Conservation (phyloP, 208 protist species). For the Crithidia mellificae region DNA sequence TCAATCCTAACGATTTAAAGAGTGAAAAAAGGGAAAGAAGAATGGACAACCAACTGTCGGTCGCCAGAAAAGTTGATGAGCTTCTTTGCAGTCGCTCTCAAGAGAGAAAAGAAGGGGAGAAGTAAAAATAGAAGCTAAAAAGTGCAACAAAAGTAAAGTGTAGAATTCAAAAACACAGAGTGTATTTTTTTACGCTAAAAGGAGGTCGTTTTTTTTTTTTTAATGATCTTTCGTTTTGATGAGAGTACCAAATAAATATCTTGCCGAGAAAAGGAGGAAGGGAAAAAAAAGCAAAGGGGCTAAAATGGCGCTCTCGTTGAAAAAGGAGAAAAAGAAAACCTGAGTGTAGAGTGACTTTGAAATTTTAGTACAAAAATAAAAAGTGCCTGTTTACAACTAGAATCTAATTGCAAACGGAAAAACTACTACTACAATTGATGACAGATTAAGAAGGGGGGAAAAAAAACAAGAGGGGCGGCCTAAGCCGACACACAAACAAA, state of each 20-base stretch:
- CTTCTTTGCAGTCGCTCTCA: too few species aligned
- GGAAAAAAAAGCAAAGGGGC: background rate
- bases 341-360: too few species aligned
- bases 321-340: too few species aligned
- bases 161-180: background rate
- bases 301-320: too few species aligned
- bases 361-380: too few species aligned
- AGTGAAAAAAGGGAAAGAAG: background rate
- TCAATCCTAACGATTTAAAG: background rate
- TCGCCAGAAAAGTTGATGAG: too few species aligned
- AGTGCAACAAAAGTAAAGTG: background rate
- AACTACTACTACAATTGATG: too few species aligned
- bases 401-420: too few species aligned
- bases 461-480: too few species aligned
- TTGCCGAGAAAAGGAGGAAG: background rate
- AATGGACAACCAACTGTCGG: background rate
- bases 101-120: background rate
- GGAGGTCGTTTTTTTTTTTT: background rate
- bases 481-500: too few species aligned
- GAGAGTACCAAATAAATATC: background rate
- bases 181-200: background rate
- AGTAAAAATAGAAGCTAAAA: background rate
- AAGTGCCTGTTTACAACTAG: too few species aligned
- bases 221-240: background rate
- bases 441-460: background rate